Evolutionary conservation across 2,329 filamentous ascomycete genomes (phyloP).

Genomic region (Penicillium sp.): DNA sequence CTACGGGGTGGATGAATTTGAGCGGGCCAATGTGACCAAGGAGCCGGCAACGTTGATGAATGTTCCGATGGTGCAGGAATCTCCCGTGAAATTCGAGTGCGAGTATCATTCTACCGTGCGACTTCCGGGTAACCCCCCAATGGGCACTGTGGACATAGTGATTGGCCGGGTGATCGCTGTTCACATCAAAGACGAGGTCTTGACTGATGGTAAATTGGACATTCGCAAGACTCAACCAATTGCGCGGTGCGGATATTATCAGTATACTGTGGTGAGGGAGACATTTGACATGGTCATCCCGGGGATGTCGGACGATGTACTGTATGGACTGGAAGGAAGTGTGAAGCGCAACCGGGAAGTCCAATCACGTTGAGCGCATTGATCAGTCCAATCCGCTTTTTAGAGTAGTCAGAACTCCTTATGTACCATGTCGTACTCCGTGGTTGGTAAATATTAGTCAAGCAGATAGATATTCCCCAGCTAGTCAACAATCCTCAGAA

Average conservation of each 20-base stretch:
- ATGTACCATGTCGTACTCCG: neutral
- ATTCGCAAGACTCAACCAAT: constrained; percentile 58
- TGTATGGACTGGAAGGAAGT: constrained; percentile 44
- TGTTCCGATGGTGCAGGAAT: constrained; percentile 53
- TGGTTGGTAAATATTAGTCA: neutral
- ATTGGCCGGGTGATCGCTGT: constrained; percentile 59
- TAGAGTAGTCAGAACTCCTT: too few relatives aligned
- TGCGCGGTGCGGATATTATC: constrained; percentile 60
- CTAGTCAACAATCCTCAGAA: neutral
- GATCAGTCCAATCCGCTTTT: neutral
- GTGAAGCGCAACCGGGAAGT: constrained; percentile 23
- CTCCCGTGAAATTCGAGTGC: constrained; percentile 61
- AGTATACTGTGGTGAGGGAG: constrained; percentile 57
- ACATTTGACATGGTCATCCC: constrained; percentile 61
- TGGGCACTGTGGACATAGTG: constrained; percentile 59
- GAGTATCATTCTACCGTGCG: constrained; percentile 55
- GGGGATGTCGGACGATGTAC: constrained; percentile 33
- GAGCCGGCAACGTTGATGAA: constrained; percentile 41
- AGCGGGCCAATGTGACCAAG: constrained; percentile 51
- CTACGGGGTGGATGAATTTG: constrained; percentile 57
- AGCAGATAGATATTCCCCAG: too few relatives aligned
- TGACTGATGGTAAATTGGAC: constrained; percentile 58
- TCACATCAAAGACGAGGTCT: constrained; percentile 55
- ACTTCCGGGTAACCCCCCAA: constrained; percentile 56
- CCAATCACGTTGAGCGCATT: constrained; percentile 1